Evolutionary conservation across 306 rosid species (phyloP).

Genomic region (Alnus rubra): DNA sequence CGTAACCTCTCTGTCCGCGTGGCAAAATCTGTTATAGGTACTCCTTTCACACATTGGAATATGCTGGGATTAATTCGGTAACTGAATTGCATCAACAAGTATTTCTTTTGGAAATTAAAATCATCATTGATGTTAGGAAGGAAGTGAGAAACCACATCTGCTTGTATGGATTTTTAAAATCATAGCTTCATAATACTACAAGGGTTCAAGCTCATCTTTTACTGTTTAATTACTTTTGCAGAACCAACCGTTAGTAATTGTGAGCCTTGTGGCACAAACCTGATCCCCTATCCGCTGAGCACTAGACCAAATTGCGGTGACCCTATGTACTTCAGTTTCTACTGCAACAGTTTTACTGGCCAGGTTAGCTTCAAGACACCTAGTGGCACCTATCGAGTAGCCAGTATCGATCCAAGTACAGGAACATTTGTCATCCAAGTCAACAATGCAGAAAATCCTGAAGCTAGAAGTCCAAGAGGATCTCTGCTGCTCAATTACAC

Average conservation of each 20-base stretch:
- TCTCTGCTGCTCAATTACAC: not conserved
- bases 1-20: conserved; percentile 23
- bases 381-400: not conserved
- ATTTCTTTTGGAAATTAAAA: too few species aligned
- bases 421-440: conserved; percentile 22
- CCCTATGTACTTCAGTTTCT: conserved; percentile 31
- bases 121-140: not conserved
- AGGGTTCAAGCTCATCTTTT: not conserved
- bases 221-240: conserved; percentile 23
- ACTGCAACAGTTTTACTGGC: conserved; percentile 10
- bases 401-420: not conserved
- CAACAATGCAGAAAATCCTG: too few species aligned
- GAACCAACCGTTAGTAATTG: conserved; percentile 34
- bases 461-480: too few species aligned
- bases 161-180: too few species aligned
- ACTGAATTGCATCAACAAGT: too few species aligned
- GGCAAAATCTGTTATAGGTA: conserved; percentile 35
- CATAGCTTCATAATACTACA: too few species aligned
- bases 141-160: not conserved
- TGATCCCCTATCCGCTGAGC: conserved; percentile 58
- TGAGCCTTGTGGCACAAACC: conserved; percentile 43
- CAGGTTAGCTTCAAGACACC: conserved; percentile 25
- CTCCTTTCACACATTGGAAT: not conserved
- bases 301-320: conserved; percentile 46
- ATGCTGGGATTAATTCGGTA: too few species aligned